Base-by-base conservation (phyloP, 2,329 filamentous ascomycete genomes). In the Microcera coccophila region DNA sequence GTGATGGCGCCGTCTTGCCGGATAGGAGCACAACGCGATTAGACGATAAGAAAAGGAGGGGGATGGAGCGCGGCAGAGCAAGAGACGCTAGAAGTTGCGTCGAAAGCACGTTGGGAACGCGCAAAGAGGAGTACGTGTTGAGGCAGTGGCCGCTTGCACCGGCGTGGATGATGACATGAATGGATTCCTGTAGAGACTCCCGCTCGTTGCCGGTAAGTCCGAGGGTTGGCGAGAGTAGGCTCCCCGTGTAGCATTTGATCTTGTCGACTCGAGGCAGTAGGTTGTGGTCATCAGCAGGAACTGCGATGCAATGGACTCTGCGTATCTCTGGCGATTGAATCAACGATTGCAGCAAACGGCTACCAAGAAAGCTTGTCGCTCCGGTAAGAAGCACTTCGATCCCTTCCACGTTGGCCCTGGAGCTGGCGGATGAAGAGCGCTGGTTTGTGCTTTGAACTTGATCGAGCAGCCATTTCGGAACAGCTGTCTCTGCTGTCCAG, bases 311-410 rank as follows among this genome's bases (percentile, higher is more conserved):
- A 21, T 50, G 49, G 11, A 50, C 35, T 20, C 43, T 50, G 29
- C 20, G 17, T 17, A 52, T 42, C 9, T 12, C 28, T 5, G 41
- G 15, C 4, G 39, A 29, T 16, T 38, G 18, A 12, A 48, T 20
- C 2, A 44, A 29, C 3, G 45, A 44, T 5, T 20, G 28, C n/a
- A 57, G 41, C 35, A 57, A 34, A 28, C 46, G 28, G 21, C 50
- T 17, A 36, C 52, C 42, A 10, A 55, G 39, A 39, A 57, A 48
- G 28, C 44, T 36, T 17, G 46, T 29, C 32, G 47, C 35, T 26
- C 49, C 49, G 14, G 49, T 52, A 12, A 53, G 26, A 12, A 45
- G 20, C 15, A 53, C 45, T n/a, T n/a, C n/a, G n/a, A n/a, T n/a
- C n/a, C n/a, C n/a, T n/a, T n/a, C n/a, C n/a, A n/a, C n/a, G n/a